Conservation (phyloP, 176 grass and related monocot genomes). For the Oryza punctata region DNA sequence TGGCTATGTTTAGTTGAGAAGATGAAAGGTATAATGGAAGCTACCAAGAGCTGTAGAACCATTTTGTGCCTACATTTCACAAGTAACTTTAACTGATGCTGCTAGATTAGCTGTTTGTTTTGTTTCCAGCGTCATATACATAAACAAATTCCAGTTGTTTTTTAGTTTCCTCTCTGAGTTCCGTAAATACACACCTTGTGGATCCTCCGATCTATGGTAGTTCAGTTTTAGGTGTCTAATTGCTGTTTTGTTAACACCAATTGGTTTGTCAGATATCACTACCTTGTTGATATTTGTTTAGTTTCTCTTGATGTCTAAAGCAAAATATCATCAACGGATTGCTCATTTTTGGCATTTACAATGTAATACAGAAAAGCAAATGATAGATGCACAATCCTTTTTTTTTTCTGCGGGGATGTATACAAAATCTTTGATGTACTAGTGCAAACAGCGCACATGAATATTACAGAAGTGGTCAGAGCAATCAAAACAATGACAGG, state of each 20-base stretch:
- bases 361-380: slow-evolving; percentile 50
- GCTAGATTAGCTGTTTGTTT: background rate
- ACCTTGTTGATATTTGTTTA: background rate
- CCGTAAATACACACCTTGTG: background rate
- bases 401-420: background rate
- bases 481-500: slow-evolving; percentile 21
- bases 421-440: background rate
- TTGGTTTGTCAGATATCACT: slow-evolving; percentile 11
- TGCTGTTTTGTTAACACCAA: background rate
- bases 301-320: slow-evolving; percentile 10
- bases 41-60: slow-evolving; percentile 13
- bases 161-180: background rate
- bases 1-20: slow-evolving; percentile 6
- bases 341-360: slow-evolving; percentile 47
- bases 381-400: slow-evolving; percentile 38
- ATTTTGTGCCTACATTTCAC: background rate
- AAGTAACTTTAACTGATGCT: background rate
- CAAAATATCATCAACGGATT: slow-evolving; percentile 12
- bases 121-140: slow-evolving; percentile 17
- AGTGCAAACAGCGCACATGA: slow-evolving; percentile 31
- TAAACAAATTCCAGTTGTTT: background rate
- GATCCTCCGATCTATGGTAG: background rate
- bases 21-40: slow-evolving; percentile 8
- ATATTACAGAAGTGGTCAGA: slow-evolving; percentile 4
- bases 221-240: background rate